Conservation (phyloP, 1,284 basidiomycete species). For the Dichomitus squalens region DNA sequence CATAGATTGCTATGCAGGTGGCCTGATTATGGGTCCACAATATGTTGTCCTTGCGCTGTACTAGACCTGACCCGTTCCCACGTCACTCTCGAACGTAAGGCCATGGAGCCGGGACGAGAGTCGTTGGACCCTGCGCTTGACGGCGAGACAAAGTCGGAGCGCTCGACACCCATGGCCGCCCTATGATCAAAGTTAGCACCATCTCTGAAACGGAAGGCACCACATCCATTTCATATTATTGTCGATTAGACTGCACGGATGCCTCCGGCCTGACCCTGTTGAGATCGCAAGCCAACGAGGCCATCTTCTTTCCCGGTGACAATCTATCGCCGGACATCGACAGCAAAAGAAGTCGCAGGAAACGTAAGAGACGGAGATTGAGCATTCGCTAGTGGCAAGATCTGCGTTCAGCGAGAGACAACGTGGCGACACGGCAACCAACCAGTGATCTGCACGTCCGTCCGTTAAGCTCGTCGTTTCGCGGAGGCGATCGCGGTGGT, state of each 20-base stretch:
- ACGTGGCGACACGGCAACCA: not conserved
- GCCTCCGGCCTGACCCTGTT: not conserved
- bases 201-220: no score
- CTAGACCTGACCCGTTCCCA: no score
- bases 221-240: no score
- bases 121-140: no score
- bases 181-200: no score
- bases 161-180: not conserved
- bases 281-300: not conserved
- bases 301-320: not conserved
- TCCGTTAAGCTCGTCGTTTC: not conserved
- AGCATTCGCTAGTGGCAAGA: not conserved
- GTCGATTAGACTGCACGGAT: no score
- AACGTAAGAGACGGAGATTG: not conserved
- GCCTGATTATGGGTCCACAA: no score
- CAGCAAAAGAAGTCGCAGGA: not conserved
- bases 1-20: no score
- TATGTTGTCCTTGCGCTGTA: no score
- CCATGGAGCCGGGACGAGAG: no score
- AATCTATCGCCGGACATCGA: not conserved
- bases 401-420: not conserved
- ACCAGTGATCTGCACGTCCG: constrained; percentile 1
- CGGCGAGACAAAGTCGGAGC: not conserved
- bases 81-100: no score
- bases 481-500: not conserved